Percentiles rank a stretch among this genome's conserved stretches.
These are phyloP conservation scores for Gymnopilus junonius DNA, from an alignment of 768 basidiomycete genomes.

Conservation along the genomic window DNA sequence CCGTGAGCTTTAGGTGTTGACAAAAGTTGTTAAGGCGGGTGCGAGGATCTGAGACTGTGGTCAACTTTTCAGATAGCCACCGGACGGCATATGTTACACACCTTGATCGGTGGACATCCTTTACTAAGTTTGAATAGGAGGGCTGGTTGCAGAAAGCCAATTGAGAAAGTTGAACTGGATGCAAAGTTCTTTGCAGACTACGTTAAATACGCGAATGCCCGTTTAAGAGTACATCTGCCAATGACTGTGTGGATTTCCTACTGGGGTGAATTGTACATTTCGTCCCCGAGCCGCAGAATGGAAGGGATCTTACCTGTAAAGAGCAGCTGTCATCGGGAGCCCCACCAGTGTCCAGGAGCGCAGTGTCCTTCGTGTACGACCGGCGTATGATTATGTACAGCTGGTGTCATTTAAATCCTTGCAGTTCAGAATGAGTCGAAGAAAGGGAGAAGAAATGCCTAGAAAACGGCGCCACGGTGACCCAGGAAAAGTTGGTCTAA, in stretches of 20 bases:
- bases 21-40: constrained; percentile 5
- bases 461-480: background rate
- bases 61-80: background rate
- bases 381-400: background rate
- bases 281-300: background rate
- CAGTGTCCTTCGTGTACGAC: background rate
- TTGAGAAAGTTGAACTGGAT: background rate
- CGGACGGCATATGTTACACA: background rate
- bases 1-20: background rate
- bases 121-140: background rate
- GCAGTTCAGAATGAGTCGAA: background rate
- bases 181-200: background rate
- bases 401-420: background rate
- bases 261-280: background rate
- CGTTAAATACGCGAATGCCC: background rate
- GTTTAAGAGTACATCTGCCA: background rate
- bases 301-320: background rate
- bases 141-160: background rate
- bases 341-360: background rate
- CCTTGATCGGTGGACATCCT: background rate
- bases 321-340: background rate
- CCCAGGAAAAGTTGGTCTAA: background rate
- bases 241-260: background rate
- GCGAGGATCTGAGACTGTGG: background rate
- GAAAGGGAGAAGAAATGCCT: background rate